A percentile compares a stretch with the other conserved stretches of the same genome.
Conservation (phyloP, 2,329 filamentous ascomycete genomes). For the Cercospora janseana region DNA sequence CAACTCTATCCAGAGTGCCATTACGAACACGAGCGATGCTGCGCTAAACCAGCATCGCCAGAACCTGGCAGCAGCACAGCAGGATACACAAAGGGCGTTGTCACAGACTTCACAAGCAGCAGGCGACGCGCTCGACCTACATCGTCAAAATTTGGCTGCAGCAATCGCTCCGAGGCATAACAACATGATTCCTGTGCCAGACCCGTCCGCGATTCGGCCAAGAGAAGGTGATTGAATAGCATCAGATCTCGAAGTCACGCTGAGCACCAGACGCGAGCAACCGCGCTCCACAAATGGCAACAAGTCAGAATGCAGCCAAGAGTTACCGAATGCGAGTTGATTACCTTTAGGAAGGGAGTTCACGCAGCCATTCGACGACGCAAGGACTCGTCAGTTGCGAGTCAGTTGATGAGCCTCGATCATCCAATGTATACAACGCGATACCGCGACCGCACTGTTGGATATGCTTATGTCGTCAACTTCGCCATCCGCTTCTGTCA, state of each 20-base stretch:
- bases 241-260: too few species aligned
- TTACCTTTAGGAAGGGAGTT: too few species aligned
- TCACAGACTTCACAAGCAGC: constrained; percentile 10
- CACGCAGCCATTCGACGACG: too few species aligned
- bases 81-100: constrained; percentile 10
- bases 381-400: too few species aligned
- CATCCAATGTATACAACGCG: too few species aligned
- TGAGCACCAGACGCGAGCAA: background rate
- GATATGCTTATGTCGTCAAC: too few species aligned
- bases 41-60: constrained; percentile 2
- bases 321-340: too few species aligned
- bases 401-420: too few species aligned
- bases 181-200: background rate
- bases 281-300: background rate
- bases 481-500: too few species aligned
- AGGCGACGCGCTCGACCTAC: constrained; percentile 1
- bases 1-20: constrained; percentile 5
- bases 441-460: too few species aligned
- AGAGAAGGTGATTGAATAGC: background rate
- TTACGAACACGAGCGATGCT: constrained; percentile 8
- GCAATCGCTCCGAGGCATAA: constrained; percentile 12
- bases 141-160: constrained; percentile 4
- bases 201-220: background rate
- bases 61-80: constrained; percentile 10
- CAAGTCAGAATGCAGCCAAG: too few species aligned